Evolutionary conservation across 768 basidiomycete genomes (phyloP), one percentile per base, ranked within the genome.

Genomic region (Hortiboletus flavorubellus): DNA sequence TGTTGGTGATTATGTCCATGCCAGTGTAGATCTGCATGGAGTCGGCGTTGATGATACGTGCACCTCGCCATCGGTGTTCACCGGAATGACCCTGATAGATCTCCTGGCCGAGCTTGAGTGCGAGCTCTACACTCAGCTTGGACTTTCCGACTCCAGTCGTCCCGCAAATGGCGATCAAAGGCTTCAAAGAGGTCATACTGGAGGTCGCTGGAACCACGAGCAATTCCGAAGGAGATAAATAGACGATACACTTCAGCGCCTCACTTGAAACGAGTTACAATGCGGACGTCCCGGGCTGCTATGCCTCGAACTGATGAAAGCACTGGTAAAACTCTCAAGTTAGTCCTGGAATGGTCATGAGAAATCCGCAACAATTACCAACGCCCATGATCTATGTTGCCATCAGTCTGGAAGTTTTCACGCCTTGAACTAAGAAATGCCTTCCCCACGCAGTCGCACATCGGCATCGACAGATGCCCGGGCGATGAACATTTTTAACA

Each of bases 101-200:
- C 34, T 59, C 62, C 42, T 76, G 69, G 11, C 78, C 67, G 23
- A 87, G 69, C 54, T 76, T 78, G 34, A 85, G 77, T 26, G 95
- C 95, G 15, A 99, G 80, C 55, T 97, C 86, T 21, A 99, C 83
- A 5, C 91, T 91, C 8, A 98, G 79, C 53, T 90, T 89, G 12
- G 94, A 95, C 73, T 98, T 99, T 48, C 97, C 97, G 15, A 95
- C 93, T 23, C 96, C 90, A 26, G 96, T 99, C 0, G 96, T 94
- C 34, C 96, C 96, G 56, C 92, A 91, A 49, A 98, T 85, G 16
- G 87, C 80, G 50, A 98, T 83, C 61, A 97, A 73, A 21, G 91
- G 89, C 31, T 76, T 78, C 40, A 80, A 64, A 54, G 79, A 68
- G 7, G 61, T 38, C 70, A 70, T 72, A 26, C 41, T 47, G 11